Evolutionary conservation across 2,329 filamentous ascomycete genomes (phyloP), one percentile per base, ranked within the genome.

Genomic region (Trichophyton mentagrophytes): DNA sequence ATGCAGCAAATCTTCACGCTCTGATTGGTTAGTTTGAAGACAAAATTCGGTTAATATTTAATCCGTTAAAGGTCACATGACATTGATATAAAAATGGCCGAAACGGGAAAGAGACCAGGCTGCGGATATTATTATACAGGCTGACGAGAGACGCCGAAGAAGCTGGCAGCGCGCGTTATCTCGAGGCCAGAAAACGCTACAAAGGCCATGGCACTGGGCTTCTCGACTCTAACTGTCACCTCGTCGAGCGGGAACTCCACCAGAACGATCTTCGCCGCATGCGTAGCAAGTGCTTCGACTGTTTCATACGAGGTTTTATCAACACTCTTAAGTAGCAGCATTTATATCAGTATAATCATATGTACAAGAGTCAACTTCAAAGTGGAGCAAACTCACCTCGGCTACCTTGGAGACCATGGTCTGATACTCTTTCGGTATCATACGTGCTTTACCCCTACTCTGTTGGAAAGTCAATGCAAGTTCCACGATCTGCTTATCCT

Each of bases 171-270:
- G 47, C 78, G 70, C 44, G 77, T 79, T 55, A 80, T 73, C 63
- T 79, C 75, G n/a, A 80, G 74, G 8, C 77, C 77, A 8, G 77
- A 75, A 49, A 73, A 69, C 59, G 76, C 73, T 7, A 79, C 78
- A 67, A 78, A 78, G 2, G 78, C 72, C 62, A 80, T 65, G 20
- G 79, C 79, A 64, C 75, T 79, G 9, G 78, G 78, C 65, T 81
- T 80, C 63, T 80, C 76, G 20, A 78, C 74, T 51, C 66, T 67
- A 3, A 80, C 77, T 1, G 76, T 79, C 33, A 79, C 75, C 58
- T 74, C 70, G 55, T 76, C 72, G 60, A 79, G 73, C 8, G 69
- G 72, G 65, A 76, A 78, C 40, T 75, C 72, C 60, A 77, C 68
- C 13, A 77, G 78, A 46, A 73, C 74, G 60, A 76, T 76, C 57